Percentiles rank a stretch among this genome's conserved stretches.
These are phyloP conservation scores for Tilletia indica DNA, from an alignment of 1,284 basidiomycete species.

Conservation along the genomic window DNA sequence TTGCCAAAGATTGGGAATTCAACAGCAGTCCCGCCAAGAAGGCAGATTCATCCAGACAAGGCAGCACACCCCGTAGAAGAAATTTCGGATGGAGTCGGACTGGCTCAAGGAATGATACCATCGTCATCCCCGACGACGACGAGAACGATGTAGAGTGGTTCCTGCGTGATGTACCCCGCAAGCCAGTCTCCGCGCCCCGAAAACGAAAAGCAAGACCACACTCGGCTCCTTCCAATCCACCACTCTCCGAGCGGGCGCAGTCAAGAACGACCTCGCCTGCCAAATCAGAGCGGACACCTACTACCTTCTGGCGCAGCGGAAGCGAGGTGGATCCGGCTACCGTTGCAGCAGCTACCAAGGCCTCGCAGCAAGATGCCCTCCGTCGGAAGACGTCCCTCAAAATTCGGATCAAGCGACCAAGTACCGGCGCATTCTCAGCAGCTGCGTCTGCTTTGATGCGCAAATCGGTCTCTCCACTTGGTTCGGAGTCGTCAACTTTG, in stretches of 20 bases:
- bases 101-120: neutral
- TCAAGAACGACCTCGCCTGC: neutral
- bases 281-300: neutral
- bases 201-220: neutral
- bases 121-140: conserved; percentile 4
- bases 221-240: too few species aligned
- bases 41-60: neutral
- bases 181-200: neutral
- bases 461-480: conserved; percentile 1
- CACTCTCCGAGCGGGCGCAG: too few species aligned
- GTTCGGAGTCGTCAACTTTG: neutral
- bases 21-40: too few species aligned
- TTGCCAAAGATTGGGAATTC: neutral
- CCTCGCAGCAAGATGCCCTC: conserved; percentile 1
- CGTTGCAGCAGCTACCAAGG: conserved; percentile 1
- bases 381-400: conserved; percentile 11
- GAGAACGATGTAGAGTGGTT: neutral
- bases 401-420: neutral
- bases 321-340: conserved; percentile 8
- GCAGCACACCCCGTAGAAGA: neutral
- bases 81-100: conserved; percentile 13
- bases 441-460: neutral
- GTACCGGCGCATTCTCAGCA: neutral
- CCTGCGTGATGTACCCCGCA: neutral
- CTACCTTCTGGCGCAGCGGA: conserved; percentile 14